Conservation (phyloP, 2,329 filamentous ascomycete genomes). For the Fusarium ramigenum region DNA sequence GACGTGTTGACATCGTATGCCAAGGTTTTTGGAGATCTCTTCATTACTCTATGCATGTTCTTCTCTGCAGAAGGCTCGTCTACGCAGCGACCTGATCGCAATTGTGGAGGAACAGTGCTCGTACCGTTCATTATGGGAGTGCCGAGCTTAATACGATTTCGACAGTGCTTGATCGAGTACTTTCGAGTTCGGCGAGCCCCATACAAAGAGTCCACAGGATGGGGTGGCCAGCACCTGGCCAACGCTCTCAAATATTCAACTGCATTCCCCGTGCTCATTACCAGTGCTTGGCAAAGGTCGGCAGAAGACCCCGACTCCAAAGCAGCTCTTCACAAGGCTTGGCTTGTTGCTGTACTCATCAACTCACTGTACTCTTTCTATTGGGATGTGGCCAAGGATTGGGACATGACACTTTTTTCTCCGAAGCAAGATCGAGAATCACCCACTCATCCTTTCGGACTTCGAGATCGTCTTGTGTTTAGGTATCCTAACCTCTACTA, state of each 20-base stretch:
- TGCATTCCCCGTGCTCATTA: conserved; percentile 89
- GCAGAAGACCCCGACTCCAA: conserved; percentile 55
- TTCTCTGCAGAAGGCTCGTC: conserved; percentile 75
- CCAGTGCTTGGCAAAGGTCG: conserved; percentile 78
- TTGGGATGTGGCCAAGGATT: conserved; percentile 97
- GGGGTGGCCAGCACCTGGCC: conserved; percentile 87
- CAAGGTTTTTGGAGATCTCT: conserved; percentile 90
- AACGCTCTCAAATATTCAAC: conserved; percentile 96
- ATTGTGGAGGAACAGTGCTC: conserved; percentile 79
- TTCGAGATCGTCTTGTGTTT: conserved; percentile 80
- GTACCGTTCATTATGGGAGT: conserved; percentile 86
- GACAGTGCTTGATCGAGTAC: conserved; percentile 93
- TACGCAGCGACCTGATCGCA: conserved; percentile 82
- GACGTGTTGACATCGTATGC: conserved; percentile 96
- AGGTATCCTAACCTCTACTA: conserved; percentile 82
- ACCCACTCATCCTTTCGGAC: conserved; percentile 76
- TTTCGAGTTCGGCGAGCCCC: conserved; percentile 71
- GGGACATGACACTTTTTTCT: conserved; percentile 89
- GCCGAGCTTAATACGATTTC: conserved; percentile 85
- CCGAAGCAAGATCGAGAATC: conserved; percentile 63
- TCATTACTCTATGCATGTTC: conserved; percentile 92
- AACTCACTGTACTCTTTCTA: conserved; percentile 98
- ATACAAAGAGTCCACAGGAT: conserved; percentile 67
- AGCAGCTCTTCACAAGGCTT: conserved; percentile 62
- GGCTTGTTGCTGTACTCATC: conserved; percentile 77